Percentiles rank a stretch among this genome's conserved stretches.
These are phyloP conservation scores for Capsicum baccatum DNA, from an alignment of 257 asterid species.

Conservation along the genomic window DNA sequence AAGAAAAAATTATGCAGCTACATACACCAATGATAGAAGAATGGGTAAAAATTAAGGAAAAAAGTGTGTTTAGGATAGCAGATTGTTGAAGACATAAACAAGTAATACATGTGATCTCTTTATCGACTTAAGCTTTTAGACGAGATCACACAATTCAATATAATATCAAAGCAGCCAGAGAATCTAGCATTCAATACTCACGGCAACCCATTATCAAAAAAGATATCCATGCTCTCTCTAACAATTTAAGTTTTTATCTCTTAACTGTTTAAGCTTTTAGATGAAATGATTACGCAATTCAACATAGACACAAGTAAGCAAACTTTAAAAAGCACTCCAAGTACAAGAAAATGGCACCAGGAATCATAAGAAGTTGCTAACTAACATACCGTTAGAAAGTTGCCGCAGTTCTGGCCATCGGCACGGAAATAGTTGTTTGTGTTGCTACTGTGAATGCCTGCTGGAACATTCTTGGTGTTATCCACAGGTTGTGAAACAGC, in stretches of 20 bases:
- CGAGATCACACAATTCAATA: not conserved
- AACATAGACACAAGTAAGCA: not conserved
- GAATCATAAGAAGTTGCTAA: not conserved
- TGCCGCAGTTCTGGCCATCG: slow-evolving; percentile 86
- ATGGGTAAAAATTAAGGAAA: not conserved
- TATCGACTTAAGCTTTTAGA: not conserved
- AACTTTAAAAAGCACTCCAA: slow-evolving; percentile 18
- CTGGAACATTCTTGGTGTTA: slow-evolving; percentile 47
- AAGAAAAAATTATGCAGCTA: not conserved
- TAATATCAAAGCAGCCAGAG: not conserved
- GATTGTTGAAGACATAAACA: not conserved
- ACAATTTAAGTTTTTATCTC: not conserved
- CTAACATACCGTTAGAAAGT: slow-evolving; percentile 57
- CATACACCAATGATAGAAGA: not conserved
- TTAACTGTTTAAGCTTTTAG: not conserved
- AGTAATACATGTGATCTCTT: not conserved
- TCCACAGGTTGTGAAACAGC: slow-evolving; percentile 41
- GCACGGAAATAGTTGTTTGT: slow-evolving; percentile 68
- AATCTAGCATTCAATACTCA: not conserved
- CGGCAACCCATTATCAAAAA: not conserved
- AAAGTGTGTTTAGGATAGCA: not conserved
- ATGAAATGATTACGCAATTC: not conserved
- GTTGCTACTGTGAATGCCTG: slow-evolving; percentile 45
- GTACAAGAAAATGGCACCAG: not conserved
- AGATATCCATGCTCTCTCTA: not conserved